Conservation (phyloP, 257 asterid genomes). For the Capsicum chinense region DNA sequence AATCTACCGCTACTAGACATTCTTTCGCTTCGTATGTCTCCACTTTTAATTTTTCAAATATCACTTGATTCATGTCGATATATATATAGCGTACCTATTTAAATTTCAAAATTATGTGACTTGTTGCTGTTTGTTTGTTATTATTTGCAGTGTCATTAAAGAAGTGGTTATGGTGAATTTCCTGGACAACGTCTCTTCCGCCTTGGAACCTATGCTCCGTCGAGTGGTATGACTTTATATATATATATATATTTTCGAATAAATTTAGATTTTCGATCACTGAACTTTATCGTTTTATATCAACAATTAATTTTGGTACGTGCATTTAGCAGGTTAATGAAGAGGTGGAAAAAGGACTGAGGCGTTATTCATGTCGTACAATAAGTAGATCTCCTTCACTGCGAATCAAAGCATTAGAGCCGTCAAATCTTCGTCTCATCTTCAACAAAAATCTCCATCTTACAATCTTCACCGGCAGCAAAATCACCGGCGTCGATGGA, state of each 20-base stretch:
- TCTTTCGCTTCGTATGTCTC: constrained; percentile 65
- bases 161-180: constrained; percentile 62
- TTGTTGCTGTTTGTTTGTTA: neutral
- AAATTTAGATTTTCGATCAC: neutral
- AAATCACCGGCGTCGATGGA: constrained; percentile 45
- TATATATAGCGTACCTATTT: neutral
- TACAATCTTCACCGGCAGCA: constrained; percentile 69
- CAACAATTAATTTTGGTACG: neutral
- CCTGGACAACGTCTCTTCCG: constrained; percentile 58
- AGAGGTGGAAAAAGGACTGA: constrained; percentile 64
- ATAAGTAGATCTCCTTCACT: constrained; percentile 49
- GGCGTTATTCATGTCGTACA: constrained; percentile 37
- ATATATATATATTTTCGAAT: neutral
- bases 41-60: neutral
- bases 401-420: constrained; percentile 39
- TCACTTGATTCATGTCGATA: neutral
- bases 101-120: neutral
- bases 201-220: constrained; percentile 75
- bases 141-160: constrained; percentile 54
- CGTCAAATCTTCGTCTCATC: constrained; percentile 39
- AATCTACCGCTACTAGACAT: constrained; percentile 40
- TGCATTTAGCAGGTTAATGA: constrained; percentile 54
- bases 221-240: constrained; percentile 51
- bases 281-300: neutral
- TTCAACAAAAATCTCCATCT: constrained; percentile 43